Evolutionary conservation across 2,329 filamentous ascomycete genomes (phyloP), one percentile per base, ranked within the genome.

Genomic region (Neocucurbitaria cava): DNA sequence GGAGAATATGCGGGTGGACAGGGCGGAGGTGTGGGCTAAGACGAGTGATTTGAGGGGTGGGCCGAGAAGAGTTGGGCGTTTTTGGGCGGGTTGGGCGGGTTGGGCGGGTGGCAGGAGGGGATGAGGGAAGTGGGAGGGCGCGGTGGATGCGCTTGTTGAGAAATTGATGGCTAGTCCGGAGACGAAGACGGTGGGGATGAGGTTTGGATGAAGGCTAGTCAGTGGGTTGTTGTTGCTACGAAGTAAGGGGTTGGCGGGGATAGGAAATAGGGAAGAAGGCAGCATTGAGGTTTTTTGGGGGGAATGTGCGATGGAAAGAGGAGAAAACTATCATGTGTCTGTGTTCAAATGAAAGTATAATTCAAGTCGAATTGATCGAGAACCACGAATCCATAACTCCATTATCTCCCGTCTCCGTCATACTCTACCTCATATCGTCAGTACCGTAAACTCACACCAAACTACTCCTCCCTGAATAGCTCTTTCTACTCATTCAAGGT

Each of bases 61-160:
- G 55, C 58, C 3, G 71, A 72, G 61, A 64, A 61, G 56, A 56
- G 54, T 18, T 72, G 70, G 70, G 70, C 70, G 15, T 72, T 64
- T 59, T 26, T 71, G n/a, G 69, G 58, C 3, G 62, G 64, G 1
- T 26, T 71, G n/a, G 69, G 58, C 3, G 62, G 64, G 1, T 56
- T 72, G 49, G 65, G 59, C 0, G 61, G 60, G 2, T 72, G 69
- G 69, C 26, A 51, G 40, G 60, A 66, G 42, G 55, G 2, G 70
- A 72, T 57, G 63, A 61, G 52, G 61, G 58, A 66, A 41, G 24
- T 72, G 71, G 70, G 68, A 70, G 35, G 62, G 69, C 40, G 66
- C 66, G 28, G 66, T 72, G 2, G 60, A 68, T 23, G 24, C 62
- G 24, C 39, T 73, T 33, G 61, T 49, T 9, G 49, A 65, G 56